Percentiles rank a stretch among this genome's conserved stretches.
Conservation (phyloP, 148 eudicot species). For the Spergularia bocconei region DNA sequence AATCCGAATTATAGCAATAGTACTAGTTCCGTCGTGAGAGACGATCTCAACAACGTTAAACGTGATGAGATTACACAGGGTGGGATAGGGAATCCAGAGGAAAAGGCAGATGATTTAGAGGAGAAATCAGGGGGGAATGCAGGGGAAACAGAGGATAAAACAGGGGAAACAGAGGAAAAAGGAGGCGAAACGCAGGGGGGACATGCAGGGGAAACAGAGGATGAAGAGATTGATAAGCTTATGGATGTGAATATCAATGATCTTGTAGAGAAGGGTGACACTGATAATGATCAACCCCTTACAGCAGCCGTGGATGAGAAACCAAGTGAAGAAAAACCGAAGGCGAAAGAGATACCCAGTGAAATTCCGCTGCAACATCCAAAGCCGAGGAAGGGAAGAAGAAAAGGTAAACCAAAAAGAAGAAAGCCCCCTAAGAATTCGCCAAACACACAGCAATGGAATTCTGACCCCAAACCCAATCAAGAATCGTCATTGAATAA, state of each 20-base stretch:
- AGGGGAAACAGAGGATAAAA: not conserved
- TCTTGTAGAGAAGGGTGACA: conserved; percentile 15
- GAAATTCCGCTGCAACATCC: not conserved
- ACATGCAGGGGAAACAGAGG: not conserved
- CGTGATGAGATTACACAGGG: not conserved
- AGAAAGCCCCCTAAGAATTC: conserved; percentile 16
- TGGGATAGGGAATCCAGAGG: not conserved
- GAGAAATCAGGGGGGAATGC: conserved; percentile 1
- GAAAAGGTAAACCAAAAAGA: conserved; percentile 13
- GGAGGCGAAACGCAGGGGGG: not conserved
- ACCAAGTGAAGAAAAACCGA: not conserved
- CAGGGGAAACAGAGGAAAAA: conserved; percentile 1
- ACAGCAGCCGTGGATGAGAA: not conserved
- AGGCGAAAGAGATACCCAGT: not conserved
- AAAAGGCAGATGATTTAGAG: conserved; percentile 7
- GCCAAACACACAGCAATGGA: conserved; percentile 7
- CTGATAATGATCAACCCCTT: not conserved
- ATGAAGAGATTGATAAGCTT: conserved; percentile 26
- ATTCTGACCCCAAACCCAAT: conserved; percentile 10
- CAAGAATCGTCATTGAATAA: conserved; percentile 22
- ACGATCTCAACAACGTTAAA: not conserved
- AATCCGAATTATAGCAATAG: not conserved
- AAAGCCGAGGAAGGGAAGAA: not conserved
- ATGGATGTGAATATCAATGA: conserved; percentile 19
- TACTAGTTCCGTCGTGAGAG: not conserved